Conservation (phyloP, 352 stramenopile genomes). For the Globisporangium middletonii region DNA sequence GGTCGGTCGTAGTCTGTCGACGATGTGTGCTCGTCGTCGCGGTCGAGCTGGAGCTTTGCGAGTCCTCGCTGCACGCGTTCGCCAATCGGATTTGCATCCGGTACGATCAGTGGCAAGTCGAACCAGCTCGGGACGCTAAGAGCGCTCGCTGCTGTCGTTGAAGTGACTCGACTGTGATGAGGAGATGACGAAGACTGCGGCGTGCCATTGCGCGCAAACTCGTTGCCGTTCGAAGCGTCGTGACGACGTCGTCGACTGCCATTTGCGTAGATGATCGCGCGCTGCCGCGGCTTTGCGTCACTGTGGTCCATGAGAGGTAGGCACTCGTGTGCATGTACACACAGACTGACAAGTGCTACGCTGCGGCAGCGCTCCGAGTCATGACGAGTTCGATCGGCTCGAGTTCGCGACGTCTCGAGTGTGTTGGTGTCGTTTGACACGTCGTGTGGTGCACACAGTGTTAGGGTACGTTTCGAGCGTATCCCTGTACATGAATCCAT, state of each 20-base stretch:
- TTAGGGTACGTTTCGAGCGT: too few species aligned
- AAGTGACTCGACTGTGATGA: neutral
- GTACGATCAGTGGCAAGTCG: conserved; percentile 54
- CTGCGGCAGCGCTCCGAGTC: neutral
- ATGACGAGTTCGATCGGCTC: too few species aligned
- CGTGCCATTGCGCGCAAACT: neutral
- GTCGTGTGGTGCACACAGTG: neutral
- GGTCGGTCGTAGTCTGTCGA: neutral
- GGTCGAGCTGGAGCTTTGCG: neutral
- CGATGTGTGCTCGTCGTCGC: neutral
- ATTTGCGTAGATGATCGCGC: conserved; percentile 29
- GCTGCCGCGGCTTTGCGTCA: conserved; percentile 15
- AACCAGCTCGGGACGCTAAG: conserved; percentile 44
- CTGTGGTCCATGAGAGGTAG: conserved; percentile 5
- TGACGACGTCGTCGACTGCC: conserved; percentile 3
- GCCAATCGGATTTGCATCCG: conserved; percentile 29
- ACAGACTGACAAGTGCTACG: neutral
- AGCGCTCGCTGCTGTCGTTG: neutral
- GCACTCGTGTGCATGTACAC: neutral
- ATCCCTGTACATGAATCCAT: too few species aligned
- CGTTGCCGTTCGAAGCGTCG: neutral
- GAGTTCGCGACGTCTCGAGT: neutral
- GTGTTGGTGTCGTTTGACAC: neutral
- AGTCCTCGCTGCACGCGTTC: conserved; percentile 39
- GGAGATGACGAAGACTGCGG: neutral